Evolutionary conservation across 2,329 filamentous ascomycete species (phyloP).

Genomic region (Xylariaceae sp.): DNA sequence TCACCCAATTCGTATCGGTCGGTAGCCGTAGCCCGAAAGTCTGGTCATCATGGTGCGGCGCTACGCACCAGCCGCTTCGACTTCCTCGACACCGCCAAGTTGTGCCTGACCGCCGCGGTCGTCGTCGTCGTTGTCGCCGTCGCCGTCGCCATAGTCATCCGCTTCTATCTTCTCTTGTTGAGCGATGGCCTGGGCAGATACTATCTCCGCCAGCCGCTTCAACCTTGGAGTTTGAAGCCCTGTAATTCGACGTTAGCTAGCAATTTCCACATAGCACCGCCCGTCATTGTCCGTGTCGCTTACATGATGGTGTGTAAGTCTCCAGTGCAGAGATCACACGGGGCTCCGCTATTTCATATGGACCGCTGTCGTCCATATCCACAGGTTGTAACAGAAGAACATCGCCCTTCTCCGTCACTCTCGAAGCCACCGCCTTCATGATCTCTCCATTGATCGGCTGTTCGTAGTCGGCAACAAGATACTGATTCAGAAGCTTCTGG

Average conservation of each 20-base stretch:
- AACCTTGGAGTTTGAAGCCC: slow-evolving; percentile 93
- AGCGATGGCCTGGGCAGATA: slow-evolving; percentile 90
- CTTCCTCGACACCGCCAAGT: slow-evolving; percentile 31
- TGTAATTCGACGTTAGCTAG: slow-evolving; percentile 34
- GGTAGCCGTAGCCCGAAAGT: slow-evolving; percentile 16
- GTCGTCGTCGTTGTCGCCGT: slow-evolving; percentile 33
- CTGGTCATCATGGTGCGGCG: slow-evolving; percentile 18
- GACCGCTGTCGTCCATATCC: slow-evolving; percentile 98
- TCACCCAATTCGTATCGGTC: slow-evolving; percentile 19
- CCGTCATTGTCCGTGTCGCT: slow-evolving; percentile 34
- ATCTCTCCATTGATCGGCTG: slow-evolving; percentile 99
- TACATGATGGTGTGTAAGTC: slow-evolving; percentile 97
- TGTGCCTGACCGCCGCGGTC: slow-evolving; percentile 41
- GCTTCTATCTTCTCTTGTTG: slow-evolving; percentile 76
- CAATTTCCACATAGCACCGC: no score
- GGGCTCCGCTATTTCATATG: slow-evolving; percentile 97
- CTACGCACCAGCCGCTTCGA: slow-evolving; percentile 33
- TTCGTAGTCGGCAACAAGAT: slow-evolving; percentile 96
- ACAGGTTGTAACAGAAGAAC: slow-evolving; percentile 89
- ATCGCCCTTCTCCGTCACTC: slow-evolving; percentile 97
- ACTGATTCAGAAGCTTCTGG: slow-evolving; percentile 97
- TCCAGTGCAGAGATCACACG: slow-evolving; percentile 92
- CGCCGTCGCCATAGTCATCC: slow-evolving; percentile 44
- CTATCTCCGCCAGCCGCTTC: slow-evolving; percentile 96
- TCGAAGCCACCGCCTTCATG: slow-evolving; percentile 97